Base-by-base conservation (phyloP, 345 rosid species). In the Triadica sebifera region DNA sequence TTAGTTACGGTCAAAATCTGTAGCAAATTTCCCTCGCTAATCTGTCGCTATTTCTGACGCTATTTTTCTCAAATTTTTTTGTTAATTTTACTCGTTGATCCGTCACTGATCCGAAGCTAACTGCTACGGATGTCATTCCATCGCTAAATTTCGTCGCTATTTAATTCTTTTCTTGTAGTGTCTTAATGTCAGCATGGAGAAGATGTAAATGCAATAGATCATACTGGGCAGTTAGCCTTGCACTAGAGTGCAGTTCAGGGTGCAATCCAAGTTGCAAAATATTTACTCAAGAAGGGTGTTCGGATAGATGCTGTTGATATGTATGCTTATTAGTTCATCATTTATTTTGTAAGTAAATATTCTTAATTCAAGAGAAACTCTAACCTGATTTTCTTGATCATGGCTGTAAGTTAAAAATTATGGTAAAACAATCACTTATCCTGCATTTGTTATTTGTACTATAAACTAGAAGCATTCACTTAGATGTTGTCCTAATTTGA, bases 221-320 rank as follows among this genome's bases (percentile, higher is more conserved):
- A 93, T 81, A 87, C 92, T 15, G 97, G 97, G 13, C 99, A 95
- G 85, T 90, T 94, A 46, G 98, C 99, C 15, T 81, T 93, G 82
- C 98, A 95, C 71, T 95, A 98, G 99, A 89, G 97, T 89, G 98
- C 99, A 20, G 98, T 93, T 76, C 94, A 95, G 24, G 97, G 98
- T 53, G 94, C 94, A 66, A 79, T 88, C 75, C 98, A 91, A 86
- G 97, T 86, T 20, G 91, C 94, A 0, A 97, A 93, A 77, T 89
- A 93, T 70, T 80, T 95, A 71, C 90, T 95, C 17, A 90, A 77
- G 83, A 98, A 91, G 84, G 98, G 96, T 78, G 98, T 94, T 20
- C 74, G 82, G 55, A 86, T 93, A 50, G 86, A 89, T 82, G 86
- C 88, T 20, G 83, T 86, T 37, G 98, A 95, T 86, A 85, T 90